These are phyloP conservation scores for Pezizomycotina sp. DNA, from an alignment of 2,329 filamentous ascomycete species.

Conservation along the genomic window DNA sequence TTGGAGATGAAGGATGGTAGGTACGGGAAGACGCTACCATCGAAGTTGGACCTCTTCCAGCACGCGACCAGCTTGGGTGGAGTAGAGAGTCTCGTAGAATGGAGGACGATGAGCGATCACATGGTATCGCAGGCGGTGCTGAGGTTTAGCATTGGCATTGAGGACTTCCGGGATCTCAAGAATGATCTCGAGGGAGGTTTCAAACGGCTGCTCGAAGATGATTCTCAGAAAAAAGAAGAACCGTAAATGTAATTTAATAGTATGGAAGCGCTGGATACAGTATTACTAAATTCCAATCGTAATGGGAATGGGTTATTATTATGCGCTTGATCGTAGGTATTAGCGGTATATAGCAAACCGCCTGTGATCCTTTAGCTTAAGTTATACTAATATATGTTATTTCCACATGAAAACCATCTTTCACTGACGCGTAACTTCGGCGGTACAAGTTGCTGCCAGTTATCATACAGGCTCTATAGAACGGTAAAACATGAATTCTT, in stretches of 20 bases:
- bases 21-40: slow-evolving; percentile 47
- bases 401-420: too few species aligned
- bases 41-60: slow-evolving; percentile 67
- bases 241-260: slow-evolving; percentile 3
- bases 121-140: slow-evolving; percentile 55
- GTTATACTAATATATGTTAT: too few species aligned
- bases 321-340: too few species aligned
- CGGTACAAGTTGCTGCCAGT: too few species aligned
- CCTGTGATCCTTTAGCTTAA: too few species aligned
- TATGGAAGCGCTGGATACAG: background rate
- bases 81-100: slow-evolving; percentile 91
- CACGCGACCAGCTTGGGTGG: slow-evolving; percentile 90
- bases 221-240: slow-evolving; percentile 13
- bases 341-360: too few species aligned
- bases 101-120: slow-evolving; percentile 74
- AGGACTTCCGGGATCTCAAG: slow-evolving; percentile 69
- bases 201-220: slow-evolving; percentile 35
- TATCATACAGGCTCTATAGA: too few species aligned
- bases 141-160: slow-evolving; percentile 71
- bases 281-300: too few species aligned
- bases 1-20: slow-evolving; percentile 44
- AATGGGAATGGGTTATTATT: too few species aligned
- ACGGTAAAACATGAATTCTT: too few species aligned
- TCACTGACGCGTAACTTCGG: too few species aligned
- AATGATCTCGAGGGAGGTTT: slow-evolving; percentile 56